phyloP scores from a whole-genome alignment of 495 filamentous ascomycete genomes.

The Durotheca rogersii region DNA sequence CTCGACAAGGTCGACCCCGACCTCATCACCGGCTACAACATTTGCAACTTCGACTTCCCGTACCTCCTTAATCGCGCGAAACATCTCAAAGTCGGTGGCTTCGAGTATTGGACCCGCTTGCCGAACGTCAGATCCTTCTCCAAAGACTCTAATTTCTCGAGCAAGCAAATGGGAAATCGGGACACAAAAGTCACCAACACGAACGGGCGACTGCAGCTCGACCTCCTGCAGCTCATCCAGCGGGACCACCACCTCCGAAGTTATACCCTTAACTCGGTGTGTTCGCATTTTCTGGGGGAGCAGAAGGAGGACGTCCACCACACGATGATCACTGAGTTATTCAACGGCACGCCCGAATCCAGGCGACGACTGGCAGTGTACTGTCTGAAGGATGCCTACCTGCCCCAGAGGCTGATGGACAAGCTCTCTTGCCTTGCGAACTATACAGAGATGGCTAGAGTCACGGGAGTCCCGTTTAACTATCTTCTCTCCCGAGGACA shows the following conservation, averaged over 20 bases:
- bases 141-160: conserved; percentile 83
- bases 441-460: conserved; percentile 99
- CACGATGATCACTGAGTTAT: conserved; percentile 98
- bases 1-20: conserved; percentile 90
- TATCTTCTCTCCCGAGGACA: conserved; percentile 89
- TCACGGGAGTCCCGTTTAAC: conserved; percentile 97
- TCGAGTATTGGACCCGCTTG: conserved; percentile 84
- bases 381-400: conserved; percentile 95
- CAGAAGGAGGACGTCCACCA: conserved; percentile 99
- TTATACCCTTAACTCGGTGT: conserved; percentile 97
- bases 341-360: conserved; percentile 91
- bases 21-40: conserved; percentile 99
- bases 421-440: conserved; percentile 97
- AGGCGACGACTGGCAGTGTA: conserved; percentile 89
- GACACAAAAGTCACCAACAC: conserved; percentile 94
- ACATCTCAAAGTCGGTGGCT: conserved; percentile 70
- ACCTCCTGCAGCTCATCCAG: conserved; percentile 90
- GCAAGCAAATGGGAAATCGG: conserved; percentile 98
- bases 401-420: conserved; percentile 93
- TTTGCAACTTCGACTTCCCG: conserved; percentile 97
- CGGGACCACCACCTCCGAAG: conserved; percentile 92
- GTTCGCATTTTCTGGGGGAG: conserved; percentile 92
- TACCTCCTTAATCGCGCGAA: conserved; percentile 90
- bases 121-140: conserved; percentile 61
- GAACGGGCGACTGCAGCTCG: conserved; percentile 88